These are phyloP conservation scores for Eurotiales sp. DNA, from an alignment of 2,329 filamentous ascomycete genomes.

Conservation along the genomic window DNA sequence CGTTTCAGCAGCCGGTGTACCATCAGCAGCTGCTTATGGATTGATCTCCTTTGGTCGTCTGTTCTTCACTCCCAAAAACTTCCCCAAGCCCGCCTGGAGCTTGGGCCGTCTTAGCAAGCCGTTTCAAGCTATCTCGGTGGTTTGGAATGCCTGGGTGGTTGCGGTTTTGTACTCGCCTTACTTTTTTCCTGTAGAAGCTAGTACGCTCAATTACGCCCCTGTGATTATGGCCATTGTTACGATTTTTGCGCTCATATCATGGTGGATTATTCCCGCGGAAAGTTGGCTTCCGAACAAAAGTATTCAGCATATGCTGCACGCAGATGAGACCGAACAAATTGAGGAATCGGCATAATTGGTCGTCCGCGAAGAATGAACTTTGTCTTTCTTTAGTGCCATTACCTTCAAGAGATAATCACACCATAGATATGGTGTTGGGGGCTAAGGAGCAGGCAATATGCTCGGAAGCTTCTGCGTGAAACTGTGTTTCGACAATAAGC, in stretches of 20 bases:
- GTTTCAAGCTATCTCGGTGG: slow-evolving; percentile 45
- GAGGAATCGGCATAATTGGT: slow-evolving; percentile 48
- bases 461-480: no score
- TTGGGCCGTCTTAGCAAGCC: slow-evolving; percentile 43
- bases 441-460: no score
- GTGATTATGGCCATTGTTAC: neutral
- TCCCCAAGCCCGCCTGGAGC: slow-evolving; percentile 46
- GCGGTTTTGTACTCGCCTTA: slow-evolving; percentile 16
- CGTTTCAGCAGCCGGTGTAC: slow-evolving; percentile 51
- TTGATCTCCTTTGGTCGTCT: slow-evolving; percentile 49
- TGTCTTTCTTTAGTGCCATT: no score
- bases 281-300: neutral
- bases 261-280: neutral
- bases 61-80: slow-evolving; percentile 45
- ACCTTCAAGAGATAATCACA: no score
- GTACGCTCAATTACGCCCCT: neutral
- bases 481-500: no score
- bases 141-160: slow-evolving; percentile 51
- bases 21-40: slow-evolving; percentile 50
- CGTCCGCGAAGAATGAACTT: no score
- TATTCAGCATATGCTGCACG: neutral
- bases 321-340: neutral
- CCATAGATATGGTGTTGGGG: no score
- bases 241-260: neutral
- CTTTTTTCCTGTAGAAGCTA: neutral